phyloP scores from a whole-genome alignment of 306 rosid genomes.

The Crataegus laevigata region DNA sequence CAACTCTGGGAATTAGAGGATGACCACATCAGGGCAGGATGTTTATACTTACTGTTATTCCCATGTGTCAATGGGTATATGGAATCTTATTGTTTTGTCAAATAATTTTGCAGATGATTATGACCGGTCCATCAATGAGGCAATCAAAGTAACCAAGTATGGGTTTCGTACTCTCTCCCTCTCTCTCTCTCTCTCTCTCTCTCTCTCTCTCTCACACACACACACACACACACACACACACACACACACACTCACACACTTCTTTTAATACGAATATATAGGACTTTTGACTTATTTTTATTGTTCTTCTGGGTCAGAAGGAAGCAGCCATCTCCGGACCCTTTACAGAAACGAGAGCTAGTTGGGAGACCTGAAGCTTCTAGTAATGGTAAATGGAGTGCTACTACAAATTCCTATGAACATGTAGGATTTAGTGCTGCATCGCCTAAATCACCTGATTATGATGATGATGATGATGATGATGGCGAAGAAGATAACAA shows the following conservation, averaged over 20 bases:
- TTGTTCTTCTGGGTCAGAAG: conserved; percentile 36
- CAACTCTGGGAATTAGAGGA: background rate
- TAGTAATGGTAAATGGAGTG: conserved; percentile 69
- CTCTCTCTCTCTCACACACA: background rate
- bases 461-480: conserved; percentile 50
- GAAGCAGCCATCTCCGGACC: conserved; percentile 78
- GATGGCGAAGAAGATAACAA: conserved; percentile 53
- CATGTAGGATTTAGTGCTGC: conserved; percentile 48
- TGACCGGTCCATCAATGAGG: conserved; percentile 92
- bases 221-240: too few relatives aligned
- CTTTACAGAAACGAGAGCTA: conserved; percentile 51
- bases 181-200: background rate
- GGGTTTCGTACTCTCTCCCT: background rate
- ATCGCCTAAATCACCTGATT: conserved; percentile 70
- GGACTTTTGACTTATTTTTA: conserved; percentile 7
- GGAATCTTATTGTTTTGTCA: conserved; percentile 20
- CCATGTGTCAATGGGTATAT: conserved; percentile 18
- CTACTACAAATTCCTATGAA: conserved; percentile 46
- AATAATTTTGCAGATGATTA: conserved; percentile 74
- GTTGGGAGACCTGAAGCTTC: conserved; percentile 52
- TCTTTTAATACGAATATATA: background rate
- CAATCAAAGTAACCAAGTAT: conserved; percentile 97
- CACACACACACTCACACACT: too few relatives aligned
- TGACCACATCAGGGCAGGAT: background rate
- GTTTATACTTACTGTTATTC: background rate